Conservation (phyloP, 1,284 basidiomycete genomes). For the Apiotrichum porosum region DNA sequence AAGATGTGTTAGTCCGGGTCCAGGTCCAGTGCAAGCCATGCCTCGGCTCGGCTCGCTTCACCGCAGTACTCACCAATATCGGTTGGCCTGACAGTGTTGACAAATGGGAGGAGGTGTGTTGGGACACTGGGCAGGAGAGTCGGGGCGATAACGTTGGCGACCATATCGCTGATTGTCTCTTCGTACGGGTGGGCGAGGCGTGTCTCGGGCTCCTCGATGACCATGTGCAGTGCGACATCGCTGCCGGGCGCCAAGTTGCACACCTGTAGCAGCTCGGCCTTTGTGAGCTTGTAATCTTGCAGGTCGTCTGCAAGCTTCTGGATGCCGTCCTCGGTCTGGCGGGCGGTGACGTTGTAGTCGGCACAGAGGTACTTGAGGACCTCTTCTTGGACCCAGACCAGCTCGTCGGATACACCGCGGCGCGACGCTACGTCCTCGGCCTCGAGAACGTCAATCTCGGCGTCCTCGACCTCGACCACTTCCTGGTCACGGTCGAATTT, state of each 20-base stretch:
- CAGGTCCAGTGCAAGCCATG: no score
- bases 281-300: constrained; percentile 68
- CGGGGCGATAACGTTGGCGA: constrained; percentile 53
- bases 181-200: constrained; percentile 56
- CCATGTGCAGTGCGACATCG: constrained; percentile 85
- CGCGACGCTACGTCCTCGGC: constrained; percentile 34
- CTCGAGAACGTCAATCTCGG: constrained; percentile 33
- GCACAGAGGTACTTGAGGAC: constrained; percentile 68
- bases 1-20: not conserved
- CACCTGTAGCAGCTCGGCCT: constrained; percentile 84
- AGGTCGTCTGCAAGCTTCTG: constrained; percentile 63
- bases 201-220: constrained; percentile 84
- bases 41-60: not conserved
- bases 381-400: constrained; percentile 84
- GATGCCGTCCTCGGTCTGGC: constrained; percentile 65
- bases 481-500: not conserved
- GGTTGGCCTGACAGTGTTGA: constrained; percentile 10
- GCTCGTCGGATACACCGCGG: constrained; percentile 62
- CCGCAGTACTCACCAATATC: constrained; percentile 9
- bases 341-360: constrained; percentile 53
- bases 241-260: constrained; percentile 79
- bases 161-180: constrained; percentile 65
- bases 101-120: constrained; percentile 24
- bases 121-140: constrained; percentile 25
- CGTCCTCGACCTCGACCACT: constrained; percentile 1